Evolutionary conservation across 192 early-diverging fungal species (phyloP).

Genomic region (Coemansia sp.): DNA sequence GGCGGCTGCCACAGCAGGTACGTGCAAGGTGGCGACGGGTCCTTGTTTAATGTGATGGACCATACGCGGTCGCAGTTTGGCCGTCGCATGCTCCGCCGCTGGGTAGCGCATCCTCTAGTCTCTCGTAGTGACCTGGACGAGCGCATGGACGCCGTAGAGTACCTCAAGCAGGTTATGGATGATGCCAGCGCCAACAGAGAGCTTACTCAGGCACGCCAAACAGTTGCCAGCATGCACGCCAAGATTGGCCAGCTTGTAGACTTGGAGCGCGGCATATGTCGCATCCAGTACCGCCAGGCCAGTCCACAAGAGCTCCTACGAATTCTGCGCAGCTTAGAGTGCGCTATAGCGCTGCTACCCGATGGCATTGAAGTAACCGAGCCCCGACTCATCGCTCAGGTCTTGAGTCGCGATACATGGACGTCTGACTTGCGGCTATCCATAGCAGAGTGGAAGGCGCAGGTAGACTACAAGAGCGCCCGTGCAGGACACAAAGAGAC

Average conservation of each 20-base stretch:
- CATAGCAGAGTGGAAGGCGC: conserved; percentile 29
- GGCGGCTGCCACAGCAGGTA: conserved; percentile 17
- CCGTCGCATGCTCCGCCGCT: conserved; percentile 72
- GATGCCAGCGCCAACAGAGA: conserved; percentile 31
- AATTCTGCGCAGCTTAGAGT: conserved; percentile 60
- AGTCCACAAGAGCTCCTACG: conserved; percentile 78
- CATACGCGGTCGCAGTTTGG: conserved; percentile 86
- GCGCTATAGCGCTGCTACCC: conserved; percentile 35
- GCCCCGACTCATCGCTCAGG: conserved; percentile 28
- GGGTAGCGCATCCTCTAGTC: conserved; percentile 89
- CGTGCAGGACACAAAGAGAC: conserved; percentile 52
- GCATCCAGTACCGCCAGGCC: conserved; percentile 82
- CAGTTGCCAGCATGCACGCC: conserved; percentile 43
- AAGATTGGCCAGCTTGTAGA: conserved; percentile 69
- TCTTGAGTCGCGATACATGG: conserved; percentile 35
- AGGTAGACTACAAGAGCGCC: conserved; percentile 53
- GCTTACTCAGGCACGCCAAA: not conserved
- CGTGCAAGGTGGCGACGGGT: conserved; percentile 58
- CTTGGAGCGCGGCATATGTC: conserved; percentile 86
- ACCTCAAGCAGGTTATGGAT: conserved; percentile 58
- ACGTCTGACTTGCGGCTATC: conserved; percentile 38
- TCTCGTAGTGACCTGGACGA: conserved; percentile 59
- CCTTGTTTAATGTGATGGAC: conserved; percentile 80
- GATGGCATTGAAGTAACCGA: conserved; percentile 8
- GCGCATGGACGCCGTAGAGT: conserved; percentile 80